phyloP scores from a whole-genome alignment of 371 early-diverging fungal genomes.

The Mucor plumbeus region DNA sequence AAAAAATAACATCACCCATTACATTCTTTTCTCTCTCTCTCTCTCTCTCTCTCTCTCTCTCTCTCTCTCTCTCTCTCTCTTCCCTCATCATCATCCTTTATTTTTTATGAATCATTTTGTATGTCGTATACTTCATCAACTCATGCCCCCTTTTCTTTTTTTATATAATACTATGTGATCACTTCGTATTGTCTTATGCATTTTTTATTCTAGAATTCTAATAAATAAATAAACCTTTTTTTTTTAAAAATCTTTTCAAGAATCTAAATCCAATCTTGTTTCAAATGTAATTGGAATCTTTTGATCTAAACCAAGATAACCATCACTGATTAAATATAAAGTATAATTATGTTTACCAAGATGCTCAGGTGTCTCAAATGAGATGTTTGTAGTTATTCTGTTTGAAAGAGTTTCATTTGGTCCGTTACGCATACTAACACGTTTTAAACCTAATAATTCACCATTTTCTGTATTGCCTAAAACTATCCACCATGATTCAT shows the following conservation, averaged over 20 bases:
- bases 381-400: conserved; percentile 47
- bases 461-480: conserved; percentile 70
- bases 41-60: background rate
- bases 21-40: conserved; percentile 4
- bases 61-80: conserved; percentile 15
- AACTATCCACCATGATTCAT: conserved; percentile 91
- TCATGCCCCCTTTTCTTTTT: conserved; percentile 2
- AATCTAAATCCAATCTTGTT: conserved; percentile 37
- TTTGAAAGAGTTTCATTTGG: conserved; percentile 54
- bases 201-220: conserved; percentile 11
- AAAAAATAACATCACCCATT: conserved; percentile 19
- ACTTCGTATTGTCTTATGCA: conserved; percentile 7
- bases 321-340: conserved; percentile 76
- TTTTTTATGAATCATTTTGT: conserved; percentile 19
- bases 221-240: conserved; percentile 8
- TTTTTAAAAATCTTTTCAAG: conserved; percentile 11
- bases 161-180: conserved; percentile 6
- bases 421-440: conserved; percentile 71
- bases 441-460: conserved; percentile 78
- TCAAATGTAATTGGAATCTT: conserved; percentile 61
- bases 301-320: conserved; percentile 83
- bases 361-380: conserved; percentile 71
- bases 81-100: conserved; percentile 9
- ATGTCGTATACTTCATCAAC: conserved; percentile 27
- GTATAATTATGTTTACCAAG: conserved; percentile 66